Base-by-base conservation (phyloP, 768 basidiomycete genomes). In the Xerocomus spinulosus region DNA sequence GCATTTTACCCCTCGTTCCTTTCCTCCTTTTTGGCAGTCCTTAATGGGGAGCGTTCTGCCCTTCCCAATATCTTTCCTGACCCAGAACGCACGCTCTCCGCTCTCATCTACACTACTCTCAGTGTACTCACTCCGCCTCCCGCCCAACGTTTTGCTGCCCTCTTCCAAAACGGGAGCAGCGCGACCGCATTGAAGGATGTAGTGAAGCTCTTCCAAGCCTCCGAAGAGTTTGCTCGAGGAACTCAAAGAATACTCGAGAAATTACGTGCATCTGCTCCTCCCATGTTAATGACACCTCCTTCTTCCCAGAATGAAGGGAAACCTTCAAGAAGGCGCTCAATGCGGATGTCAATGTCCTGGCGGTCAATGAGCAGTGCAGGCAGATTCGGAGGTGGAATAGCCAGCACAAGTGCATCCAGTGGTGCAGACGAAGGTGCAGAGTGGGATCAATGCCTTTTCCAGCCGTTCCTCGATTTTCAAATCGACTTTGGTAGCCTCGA, bases 371-470 rank as follows among this genome's bases (percentile, higher is more conserved):
- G 50, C 24, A 52, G 48, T 39, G 25, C 56, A 13, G 60, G 60
- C 14, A 55, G 56, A 33, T 50, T 53, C 33, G 47, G 56, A 42
- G 53, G 43, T 8, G 49, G 40, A 49, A 38, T 51, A 33, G 53
- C 53, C 9, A 48, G 33, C 24, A 41, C 58, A 9, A 42, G 46
- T n/a, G 24, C 40, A 5, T n/a, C 26, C 10, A n/a, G 39, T 12
- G 20, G 53, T 36, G 34, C 43, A 40, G 63, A 56, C n/a, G 56
- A 65, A 34, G 63, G 54, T 13, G 49, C 41, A 55, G 83, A 85
- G 49, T 98, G 96, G 96, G 92, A 97, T 59, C 85, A 84, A 46
- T 84, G 87, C 42, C 72, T 99, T 14, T 96, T 93, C 63, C 92
- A 94, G 62, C 92, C 95, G 2, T 98, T 97, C 71, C 75, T 95